Conservation (phyloP, 768 basidiomycete genomes). For the Mycena crocata region DNA sequence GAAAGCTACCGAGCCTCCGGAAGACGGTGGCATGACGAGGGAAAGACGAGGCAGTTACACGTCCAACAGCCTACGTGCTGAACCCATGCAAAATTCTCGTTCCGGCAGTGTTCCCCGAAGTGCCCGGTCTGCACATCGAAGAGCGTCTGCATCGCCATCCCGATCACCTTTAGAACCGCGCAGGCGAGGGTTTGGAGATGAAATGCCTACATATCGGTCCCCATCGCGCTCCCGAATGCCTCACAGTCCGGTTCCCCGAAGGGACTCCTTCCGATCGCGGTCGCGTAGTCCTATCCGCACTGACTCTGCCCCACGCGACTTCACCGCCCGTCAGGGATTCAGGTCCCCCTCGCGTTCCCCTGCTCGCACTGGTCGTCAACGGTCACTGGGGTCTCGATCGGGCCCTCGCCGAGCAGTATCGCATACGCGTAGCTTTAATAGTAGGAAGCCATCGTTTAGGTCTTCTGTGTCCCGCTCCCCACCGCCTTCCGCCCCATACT, state of each 20-base stretch:
- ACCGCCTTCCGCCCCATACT: constrained; percentile 15
- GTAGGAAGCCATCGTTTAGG: background rate
- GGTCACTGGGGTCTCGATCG: background rate
- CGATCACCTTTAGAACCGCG: constrained; percentile 1
- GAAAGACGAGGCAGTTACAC: constrained; percentile 8
- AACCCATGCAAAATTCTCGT: background rate
- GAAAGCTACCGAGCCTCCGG: constrained; percentile 12
- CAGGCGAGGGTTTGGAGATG: constrained; percentile 7
- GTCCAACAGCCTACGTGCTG: background rate
- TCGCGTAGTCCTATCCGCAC: constrained; percentile 15
- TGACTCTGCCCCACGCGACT: background rate
- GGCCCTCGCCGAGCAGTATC: background rate
- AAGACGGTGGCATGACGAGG: background rate
- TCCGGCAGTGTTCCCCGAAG: background rate
- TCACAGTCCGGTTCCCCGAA: background rate
- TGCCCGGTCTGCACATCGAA: constrained; percentile 9
- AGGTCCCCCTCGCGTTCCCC: constrained; percentile 12
- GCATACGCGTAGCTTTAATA: constrained; percentile 15
- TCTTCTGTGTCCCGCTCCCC: constrained; percentile 20
- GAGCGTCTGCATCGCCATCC: constrained; percentile 9
- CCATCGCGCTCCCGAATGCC: constrained; percentile 14
- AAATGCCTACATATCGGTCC: constrained; percentile 21
- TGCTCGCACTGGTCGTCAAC: background rate
- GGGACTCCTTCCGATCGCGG: constrained; percentile 4
- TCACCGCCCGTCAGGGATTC: background rate